These are phyloP conservation scores for Cystobasidiaceae sp. DNA, from an alignment of 1,284 basidiomycete species.

Conservation along the genomic window DNA sequence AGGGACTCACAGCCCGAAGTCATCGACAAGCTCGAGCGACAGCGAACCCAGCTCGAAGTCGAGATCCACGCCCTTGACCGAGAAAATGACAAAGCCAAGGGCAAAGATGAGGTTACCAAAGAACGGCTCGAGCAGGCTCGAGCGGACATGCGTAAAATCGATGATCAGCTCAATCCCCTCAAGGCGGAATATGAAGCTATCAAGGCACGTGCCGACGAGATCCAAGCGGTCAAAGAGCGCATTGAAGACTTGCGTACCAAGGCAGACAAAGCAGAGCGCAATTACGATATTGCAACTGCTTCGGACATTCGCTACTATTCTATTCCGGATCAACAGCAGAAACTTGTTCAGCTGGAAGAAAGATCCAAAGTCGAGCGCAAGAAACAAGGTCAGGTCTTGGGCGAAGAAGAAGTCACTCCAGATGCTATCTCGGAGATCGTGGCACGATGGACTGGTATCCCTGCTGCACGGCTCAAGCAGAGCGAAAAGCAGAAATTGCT, in stretches of 20 bases:
- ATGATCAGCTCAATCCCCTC: conserved; percentile 84
- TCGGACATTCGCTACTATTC: conserved; percentile 91
- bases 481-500: conserved; percentile 50
- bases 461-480: conserved; percentile 44
- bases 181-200: conserved; percentile 85
- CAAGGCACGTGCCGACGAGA: conserved; percentile 78
- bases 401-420: conserved; percentile 49
- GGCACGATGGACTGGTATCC: conserved; percentile 51
- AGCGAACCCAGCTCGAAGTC: conserved; percentile 87
- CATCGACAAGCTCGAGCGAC: conserved; percentile 88
- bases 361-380: conserved; percentile 51
- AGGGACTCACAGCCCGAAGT: conserved; percentile 91
- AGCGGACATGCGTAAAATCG: conserved; percentile 76
- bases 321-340: conserved; percentile 79
- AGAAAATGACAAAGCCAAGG: conserved; percentile 55
- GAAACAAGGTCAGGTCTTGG: conserved; percentile 45
- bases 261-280: conserved; percentile 87
- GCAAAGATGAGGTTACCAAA: conserved; percentile 86
- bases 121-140: conserved; percentile 73
- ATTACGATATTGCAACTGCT: conserved; percentile 60
- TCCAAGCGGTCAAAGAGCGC: conserved; percentile 69
- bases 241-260: conserved; percentile 91
- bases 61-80: conserved; percentile 82
- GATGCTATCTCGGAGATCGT: conserved; percentile 56
- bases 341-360: conserved; percentile 56